Base-by-base conservation (phyloP, 345 rosid species). In the Pistacia atlantica region DNA sequence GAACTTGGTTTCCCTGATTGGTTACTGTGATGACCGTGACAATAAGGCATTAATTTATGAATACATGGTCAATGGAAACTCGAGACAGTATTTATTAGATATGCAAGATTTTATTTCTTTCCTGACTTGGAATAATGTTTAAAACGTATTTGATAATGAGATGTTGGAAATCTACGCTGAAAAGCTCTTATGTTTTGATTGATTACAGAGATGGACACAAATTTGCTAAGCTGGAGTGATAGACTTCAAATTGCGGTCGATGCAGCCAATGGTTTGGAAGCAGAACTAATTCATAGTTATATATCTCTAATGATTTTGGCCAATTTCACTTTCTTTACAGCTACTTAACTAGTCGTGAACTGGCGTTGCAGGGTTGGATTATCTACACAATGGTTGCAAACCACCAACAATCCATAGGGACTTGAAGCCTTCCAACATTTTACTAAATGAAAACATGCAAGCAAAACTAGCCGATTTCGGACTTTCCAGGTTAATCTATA, bases 401-500 rank as follows among this genome's bases (percentile, higher is more conserved):
- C 84, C 84, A 8, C 77, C 82, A 1, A 71, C 75, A 2, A 31
- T 82, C 71, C 89, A 85, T 35, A 80, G 87, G 56, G 91, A 88
- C 72, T 79, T 88, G 57, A 88, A 84, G 78, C 72, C 89, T 16
- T 61, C 87, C 33, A 88, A 88, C 80, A 88, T 88, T 65, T 80
- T 86, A 63, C 74, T 88, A 45, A 81, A 82, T 68, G 85, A 88
- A 33, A 77, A 82, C 67, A 77, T 86, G 83, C 82, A 80, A 48
- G 91, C 91, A 49, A 84, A 84, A 56, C 79, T 88, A 28, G 86
- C 87, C 22, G 91, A 87, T 81, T 87, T 85, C 5, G 91, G 91
- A 22, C 72, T 46, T 46, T 88, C 87, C 13, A 83, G 61, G 80
- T 79, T 61, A 84, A 83, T 72, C 81, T 54, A 54, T 16, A 75